Conservation (phyloP, 768 basidiomycete species). For the Suillus occidentalis region DNA sequence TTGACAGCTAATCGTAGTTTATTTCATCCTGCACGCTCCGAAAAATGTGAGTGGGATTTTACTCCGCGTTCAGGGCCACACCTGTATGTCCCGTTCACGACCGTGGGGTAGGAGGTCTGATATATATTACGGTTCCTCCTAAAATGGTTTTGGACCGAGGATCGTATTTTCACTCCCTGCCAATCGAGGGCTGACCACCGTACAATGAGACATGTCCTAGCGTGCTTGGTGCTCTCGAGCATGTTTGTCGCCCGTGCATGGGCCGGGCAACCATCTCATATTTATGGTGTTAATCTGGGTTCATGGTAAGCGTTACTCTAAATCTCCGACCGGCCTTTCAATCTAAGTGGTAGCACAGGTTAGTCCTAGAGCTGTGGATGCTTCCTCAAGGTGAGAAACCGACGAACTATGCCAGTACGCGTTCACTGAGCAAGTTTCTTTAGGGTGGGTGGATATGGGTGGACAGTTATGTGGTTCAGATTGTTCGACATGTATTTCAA, state of each 20-base stretch:
- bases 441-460: conserved; percentile 77
- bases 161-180: background rate
- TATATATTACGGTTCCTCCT: background rate
- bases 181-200: background rate
- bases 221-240: conserved; percentile 15
- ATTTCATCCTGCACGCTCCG: background rate
- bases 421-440: conserved; percentile 2
- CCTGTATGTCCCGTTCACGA: background rate
- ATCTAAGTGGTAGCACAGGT: conserved; percentile 43
- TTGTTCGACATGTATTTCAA: conserved; percentile 62
- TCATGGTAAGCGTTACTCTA: conserved; percentile 45
- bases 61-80: background rate
- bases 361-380: conserved; percentile 84
- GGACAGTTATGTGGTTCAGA: conserved; percentile 53
- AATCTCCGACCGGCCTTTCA: background rate
- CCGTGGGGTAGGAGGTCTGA: background rate
- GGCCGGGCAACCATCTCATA: conserved; percentile 39
- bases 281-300: conserved; percentile 73
- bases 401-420: background rate
- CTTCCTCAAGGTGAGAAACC: conserved; percentile 53
- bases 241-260: conserved; percentile 18
- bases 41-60: background rate
- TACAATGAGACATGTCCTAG: conserved; percentile 20
- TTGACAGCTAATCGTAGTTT: background rate
- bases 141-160: background rate